phyloP scores from a whole-genome alignment of 163 green algal species.

The Chloromonas sp. region DNA sequence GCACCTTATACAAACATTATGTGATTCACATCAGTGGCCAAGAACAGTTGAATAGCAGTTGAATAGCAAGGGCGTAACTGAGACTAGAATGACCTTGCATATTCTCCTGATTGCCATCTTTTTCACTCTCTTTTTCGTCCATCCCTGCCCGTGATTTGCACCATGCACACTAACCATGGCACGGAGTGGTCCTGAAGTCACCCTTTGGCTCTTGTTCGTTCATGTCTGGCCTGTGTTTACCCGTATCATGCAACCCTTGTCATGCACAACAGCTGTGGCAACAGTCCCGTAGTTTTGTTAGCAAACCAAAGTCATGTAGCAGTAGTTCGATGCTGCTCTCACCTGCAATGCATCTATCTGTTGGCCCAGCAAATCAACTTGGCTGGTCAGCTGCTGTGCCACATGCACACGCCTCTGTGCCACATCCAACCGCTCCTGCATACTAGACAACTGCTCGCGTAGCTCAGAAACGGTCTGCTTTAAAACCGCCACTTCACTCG shows the following conservation, averaged over 20 bases:
- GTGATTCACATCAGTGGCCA: no score
- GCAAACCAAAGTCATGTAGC: neutral
- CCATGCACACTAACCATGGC: no score
- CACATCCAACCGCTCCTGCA: neutral
- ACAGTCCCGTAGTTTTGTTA: neutral
- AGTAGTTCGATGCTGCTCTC: neutral
- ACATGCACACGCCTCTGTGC: neutral
- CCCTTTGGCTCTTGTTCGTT: neutral
- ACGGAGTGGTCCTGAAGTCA: neutral
- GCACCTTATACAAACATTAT: no score
- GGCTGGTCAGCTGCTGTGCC: neutral
- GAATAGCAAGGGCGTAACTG: no score
- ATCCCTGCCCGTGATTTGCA: no score
- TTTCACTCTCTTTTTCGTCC: no score
- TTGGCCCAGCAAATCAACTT: neutral
- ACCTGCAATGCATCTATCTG: neutral
- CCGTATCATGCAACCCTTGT: neutral
- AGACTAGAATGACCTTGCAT: no score
- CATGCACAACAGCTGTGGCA: neutral
- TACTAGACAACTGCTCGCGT: neutral
- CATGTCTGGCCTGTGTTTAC: neutral
- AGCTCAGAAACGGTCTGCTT: no score
- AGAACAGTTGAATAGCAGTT: no score
- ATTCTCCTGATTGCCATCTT: no score
- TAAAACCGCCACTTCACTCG: neutral